Conservation (phyloP, 2,329 filamentous ascomycete species). For the Ophiostoma himal-ulmi region DNA sequence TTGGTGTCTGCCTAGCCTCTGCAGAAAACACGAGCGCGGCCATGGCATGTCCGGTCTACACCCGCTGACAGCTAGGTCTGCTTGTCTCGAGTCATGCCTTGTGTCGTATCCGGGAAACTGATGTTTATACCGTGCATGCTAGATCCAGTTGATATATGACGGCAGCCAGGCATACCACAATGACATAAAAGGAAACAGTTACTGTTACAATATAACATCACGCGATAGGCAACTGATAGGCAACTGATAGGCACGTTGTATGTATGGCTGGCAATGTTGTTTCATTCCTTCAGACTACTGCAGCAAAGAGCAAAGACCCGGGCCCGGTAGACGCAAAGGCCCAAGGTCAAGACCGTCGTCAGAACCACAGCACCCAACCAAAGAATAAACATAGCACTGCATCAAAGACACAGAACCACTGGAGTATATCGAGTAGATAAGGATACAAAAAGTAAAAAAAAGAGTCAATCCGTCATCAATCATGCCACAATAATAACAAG, state of each 20-base stretch:
- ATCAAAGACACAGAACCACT: background rate
- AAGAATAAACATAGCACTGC: background rate
- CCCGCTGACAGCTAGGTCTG: background rate
- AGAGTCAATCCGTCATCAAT: conserved; percentile 7
- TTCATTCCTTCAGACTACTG: background rate
- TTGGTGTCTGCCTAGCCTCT: background rate
- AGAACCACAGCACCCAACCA: conserved; percentile 6
- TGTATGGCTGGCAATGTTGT: background rate
- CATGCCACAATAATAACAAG: conserved; percentile 13
- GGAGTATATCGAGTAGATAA: conserved; percentile 1
- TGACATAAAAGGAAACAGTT: background rate
- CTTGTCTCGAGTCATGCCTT: background rate
- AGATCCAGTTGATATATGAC: background rate
- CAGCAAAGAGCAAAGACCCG: background rate
- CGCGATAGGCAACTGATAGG: background rate
- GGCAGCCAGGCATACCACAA: background rate
- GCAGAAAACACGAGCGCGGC: background rate
- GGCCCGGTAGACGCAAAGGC: background rate
- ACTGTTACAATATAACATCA: background rate
- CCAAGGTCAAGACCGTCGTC: background rate
- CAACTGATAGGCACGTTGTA: background rate
- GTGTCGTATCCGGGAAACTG: background rate
- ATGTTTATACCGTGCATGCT: background rate
- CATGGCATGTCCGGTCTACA: background rate
- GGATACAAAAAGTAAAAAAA: conserved; percentile 11